Percentiles rank a stretch among this genome's conserved stretches.
Conservation (phyloP, 2,329 filamentous ascomycete genomes). For the Arthrobotrys sinensis region DNA sequence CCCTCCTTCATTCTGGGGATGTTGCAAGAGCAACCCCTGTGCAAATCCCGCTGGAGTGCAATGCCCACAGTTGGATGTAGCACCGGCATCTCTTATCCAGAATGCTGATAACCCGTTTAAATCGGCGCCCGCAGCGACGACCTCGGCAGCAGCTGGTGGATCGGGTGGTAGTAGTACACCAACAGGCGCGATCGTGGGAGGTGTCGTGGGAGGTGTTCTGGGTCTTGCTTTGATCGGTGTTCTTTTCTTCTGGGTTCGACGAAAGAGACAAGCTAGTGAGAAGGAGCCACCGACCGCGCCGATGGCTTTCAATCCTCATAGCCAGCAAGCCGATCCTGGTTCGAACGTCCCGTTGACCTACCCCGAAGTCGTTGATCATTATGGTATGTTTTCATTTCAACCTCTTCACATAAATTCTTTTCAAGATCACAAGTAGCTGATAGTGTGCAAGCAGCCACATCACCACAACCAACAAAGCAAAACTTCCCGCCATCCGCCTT, state of each 20-base stretch:
- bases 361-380: slow-evolving; percentile 51
- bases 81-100: slow-evolving; percentile 26
- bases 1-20: slow-evolving; percentile 54
- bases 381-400: slow-evolving; percentile 29
- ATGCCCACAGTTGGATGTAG: slow-evolving; percentile 31
- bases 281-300: slow-evolving; percentile 19
- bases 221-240: slow-evolving; percentile 33
- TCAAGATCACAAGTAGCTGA: slow-evolving; percentile 16
- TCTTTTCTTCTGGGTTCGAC: slow-evolving; percentile 44
- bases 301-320: slow-evolving; percentile 48
- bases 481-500: slow-evolving; percentile 54
- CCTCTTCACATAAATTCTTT: background rate
- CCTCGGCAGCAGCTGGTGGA: background rate
- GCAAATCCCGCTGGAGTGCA: background rate
- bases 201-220: slow-evolving; percentile 45
- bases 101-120: slow-evolving; percentile 39
- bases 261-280: slow-evolving; percentile 10
- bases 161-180: slow-evolving; percentile 17
- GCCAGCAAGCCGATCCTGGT: slow-evolving; percentile 32
- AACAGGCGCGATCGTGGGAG: slow-evolving; percentile 49
- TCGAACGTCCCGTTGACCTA: slow-evolving; percentile 45
- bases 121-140: background rate
- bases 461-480: slow-evolving; percentile 46
- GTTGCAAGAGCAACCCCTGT: slow-evolving; percentile 50
- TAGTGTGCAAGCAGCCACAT: slow-evolving; percentile 14